Percentiles rank a stretch among this genome's conserved stretches.
These are phyloP conservation scores for Mycena polygramma DNA, from an alignment of 768 basidiomycete species.

Conservation along the genomic window DNA sequence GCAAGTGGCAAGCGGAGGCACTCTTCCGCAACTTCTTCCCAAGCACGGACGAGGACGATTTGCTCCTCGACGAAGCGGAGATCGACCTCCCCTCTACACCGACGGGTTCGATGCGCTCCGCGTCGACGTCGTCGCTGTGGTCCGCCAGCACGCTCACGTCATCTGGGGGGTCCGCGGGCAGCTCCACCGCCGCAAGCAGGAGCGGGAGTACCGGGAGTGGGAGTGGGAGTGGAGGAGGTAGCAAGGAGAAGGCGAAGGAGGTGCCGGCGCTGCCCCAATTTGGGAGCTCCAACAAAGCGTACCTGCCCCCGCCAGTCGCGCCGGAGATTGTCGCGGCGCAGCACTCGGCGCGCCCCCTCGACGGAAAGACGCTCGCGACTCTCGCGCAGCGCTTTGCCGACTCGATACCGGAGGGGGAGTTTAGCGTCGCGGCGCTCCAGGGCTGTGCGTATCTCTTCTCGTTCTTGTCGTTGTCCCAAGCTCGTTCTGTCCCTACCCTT, in stretches of 20 bases:
- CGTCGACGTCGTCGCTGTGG: slow-evolving; percentile 41
- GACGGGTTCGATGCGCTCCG: slow-evolving; percentile 20
- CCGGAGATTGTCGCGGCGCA: slow-evolving; percentile 69
- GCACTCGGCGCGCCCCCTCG: slow-evolving; percentile 76
- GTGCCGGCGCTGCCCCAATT: slow-evolving; percentile 54
- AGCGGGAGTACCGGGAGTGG: slow-evolving; percentile 40
- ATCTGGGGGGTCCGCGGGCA: slow-evolving; percentile 53
- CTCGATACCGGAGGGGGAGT: slow-evolving; percentile 85
- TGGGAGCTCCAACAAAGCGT: slow-evolving; percentile 70
- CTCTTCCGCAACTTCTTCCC: slow-evolving; percentile 95
- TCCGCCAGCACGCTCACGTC: slow-evolving; percentile 55
- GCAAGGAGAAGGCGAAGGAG: slow-evolving; percentile 27
- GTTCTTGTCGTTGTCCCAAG: not conserved
- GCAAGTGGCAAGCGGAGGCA: slow-evolving; percentile 86
- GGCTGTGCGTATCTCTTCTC: slow-evolving; percentile 73
- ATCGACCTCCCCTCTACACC: slow-evolving; percentile 44
- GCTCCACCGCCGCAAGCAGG: slow-evolving; percentile 44
- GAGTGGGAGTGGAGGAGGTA: not conserved
- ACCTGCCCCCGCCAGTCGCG: slow-evolving; percentile 74
- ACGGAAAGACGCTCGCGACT: slow-evolving; percentile 70
- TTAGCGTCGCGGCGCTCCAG: slow-evolving; percentile 91
- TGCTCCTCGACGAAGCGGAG: slow-evolving; percentile 36
- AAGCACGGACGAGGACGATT: slow-evolving; percentile 66
- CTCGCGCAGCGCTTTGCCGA: slow-evolving; percentile 87
- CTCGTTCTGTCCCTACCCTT: no score